Evolutionary conservation across 2,329 filamentous ascomycete species (phyloP).

Genomic region (Diaporthe citrichinensis): DNA sequence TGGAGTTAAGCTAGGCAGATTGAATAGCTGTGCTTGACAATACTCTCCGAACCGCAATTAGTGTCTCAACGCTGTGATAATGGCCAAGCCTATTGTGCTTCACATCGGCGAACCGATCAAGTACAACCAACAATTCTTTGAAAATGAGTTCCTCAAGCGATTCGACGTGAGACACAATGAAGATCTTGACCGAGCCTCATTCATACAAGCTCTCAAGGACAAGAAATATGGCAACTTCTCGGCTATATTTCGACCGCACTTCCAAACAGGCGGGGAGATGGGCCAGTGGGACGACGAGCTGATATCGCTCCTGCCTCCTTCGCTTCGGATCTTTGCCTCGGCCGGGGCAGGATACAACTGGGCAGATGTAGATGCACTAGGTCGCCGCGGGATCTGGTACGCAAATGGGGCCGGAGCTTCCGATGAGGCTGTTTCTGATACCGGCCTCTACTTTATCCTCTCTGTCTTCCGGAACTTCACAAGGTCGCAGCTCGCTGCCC

Average conservation of each 20-base stretch:
- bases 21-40: too few species aligned
- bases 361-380: constrained; percentile 67
- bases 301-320: constrained; percentile 64
- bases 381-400: constrained; percentile 56
- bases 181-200: constrained; percentile 54
- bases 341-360: constrained; percentile 71
- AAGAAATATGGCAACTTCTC: constrained; percentile 64
- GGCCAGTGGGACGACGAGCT: constrained; percentile 45
- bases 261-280: constrained; percentile 46
- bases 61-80: background rate
- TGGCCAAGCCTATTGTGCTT: constrained; percentile 54
- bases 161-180: constrained; percentile 6
- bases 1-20: background rate
- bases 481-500: constrained; percentile 61
- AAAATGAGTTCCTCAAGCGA: constrained; percentile 53
- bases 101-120: constrained; percentile 62
- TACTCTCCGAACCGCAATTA: too few species aligned
- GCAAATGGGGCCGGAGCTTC: constrained; percentile 59
- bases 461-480: constrained; percentile 65
- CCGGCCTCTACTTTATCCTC: constrained; percentile 57
- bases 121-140: constrained; percentile 60
- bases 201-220: constrained; percentile 58
- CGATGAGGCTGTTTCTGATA: constrained; percentile 60
- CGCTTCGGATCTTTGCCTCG: constrained; percentile 70
- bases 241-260: constrained; percentile 44